These are phyloP conservation scores for Boletus huronensis DNA, from an alignment of 768 basidiomycete species.

Conservation along the genomic window DNA sequence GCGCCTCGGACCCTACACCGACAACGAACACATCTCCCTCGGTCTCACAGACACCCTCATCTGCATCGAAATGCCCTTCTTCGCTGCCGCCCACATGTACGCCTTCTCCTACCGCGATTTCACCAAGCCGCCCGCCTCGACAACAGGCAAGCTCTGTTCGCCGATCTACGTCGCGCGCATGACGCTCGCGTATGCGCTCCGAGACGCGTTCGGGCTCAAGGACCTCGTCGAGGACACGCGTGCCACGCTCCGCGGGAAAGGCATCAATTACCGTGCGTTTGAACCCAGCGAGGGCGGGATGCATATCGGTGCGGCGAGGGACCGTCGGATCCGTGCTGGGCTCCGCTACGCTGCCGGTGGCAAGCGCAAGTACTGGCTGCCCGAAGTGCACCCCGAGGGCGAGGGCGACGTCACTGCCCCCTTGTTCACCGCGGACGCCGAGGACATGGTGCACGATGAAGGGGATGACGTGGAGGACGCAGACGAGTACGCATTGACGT, in stretches of 20 bases:
- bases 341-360: constrained; percentile 91
- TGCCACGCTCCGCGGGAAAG: constrained; percentile 77
- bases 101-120: constrained; percentile 93
- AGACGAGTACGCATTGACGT: constrained; percentile 32
- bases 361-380: constrained; percentile 93
- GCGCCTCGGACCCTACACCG: constrained; percentile 81
- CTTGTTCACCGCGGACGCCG: constrained; percentile 59
- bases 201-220: constrained; percentile 81
- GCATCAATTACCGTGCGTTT: constrained; percentile 94
- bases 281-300: constrained; percentile 93
- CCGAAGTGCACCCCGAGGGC: constrained; percentile 36
- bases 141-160: constrained; percentile 22
- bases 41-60: constrained; percentile 89
- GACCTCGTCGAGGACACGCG: constrained; percentile 88
- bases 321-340: constrained; percentile 85
- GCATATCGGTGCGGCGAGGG: constrained; percentile 85
- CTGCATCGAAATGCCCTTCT: constrained; percentile 96
- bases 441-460: constrained; percentile 61
- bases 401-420: constrained; percentile 70
- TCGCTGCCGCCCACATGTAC: constrained; percentile 91
- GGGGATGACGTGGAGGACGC: constrained; percentile 32
- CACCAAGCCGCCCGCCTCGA: constrained; percentile 45
- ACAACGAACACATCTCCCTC: constrained; percentile 84
- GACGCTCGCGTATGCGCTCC: constrained; percentile 80
- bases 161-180: constrained; percentile 76